Conservation (phyloP, 495 filamentous ascomycete genomes). For the Chaetomium fimeti region DNA sequence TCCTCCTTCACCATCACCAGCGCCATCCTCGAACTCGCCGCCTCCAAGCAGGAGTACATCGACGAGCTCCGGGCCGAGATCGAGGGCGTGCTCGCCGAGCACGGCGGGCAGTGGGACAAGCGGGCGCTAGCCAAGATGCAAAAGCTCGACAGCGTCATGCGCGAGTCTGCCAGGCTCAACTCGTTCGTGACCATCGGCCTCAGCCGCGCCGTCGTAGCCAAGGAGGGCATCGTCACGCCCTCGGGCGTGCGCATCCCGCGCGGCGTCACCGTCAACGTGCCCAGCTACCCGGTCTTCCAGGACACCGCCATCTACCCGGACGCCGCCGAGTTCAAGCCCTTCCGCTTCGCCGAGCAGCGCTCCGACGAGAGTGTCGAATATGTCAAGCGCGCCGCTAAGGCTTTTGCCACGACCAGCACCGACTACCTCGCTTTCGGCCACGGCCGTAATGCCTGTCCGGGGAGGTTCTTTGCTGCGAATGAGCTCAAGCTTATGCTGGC, state of each 20-base stretch:
- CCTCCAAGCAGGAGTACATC: conserved; percentile 43
- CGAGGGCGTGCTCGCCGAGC: conserved; percentile 31
- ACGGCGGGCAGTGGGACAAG: conserved; percentile 46
- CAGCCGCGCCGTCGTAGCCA: conserved; percentile 31
- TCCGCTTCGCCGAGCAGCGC: conserved; percentile 30
- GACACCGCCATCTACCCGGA: conserved; percentile 28
- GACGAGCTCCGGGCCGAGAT: conserved; percentile 56
- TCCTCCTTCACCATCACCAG: conserved; percentile 47
- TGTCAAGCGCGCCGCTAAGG: conserved; percentile 35
- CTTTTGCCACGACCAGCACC: conserved; percentile 35
- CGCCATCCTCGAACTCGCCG: conserved; percentile 31
- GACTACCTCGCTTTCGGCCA: conserved; percentile 42
- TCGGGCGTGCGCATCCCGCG: conserved; percentile 32
- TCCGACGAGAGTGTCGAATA: conserved; percentile 29
- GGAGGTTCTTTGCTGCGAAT: conserved; percentile 44
- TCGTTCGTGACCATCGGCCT: conserved; percentile 34
- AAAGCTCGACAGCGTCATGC: conserved; percentile 42
- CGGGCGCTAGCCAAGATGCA: conserved; percentile 42
- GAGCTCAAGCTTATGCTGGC: conserved; percentile 46
- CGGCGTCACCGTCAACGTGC: conserved; percentile 23
- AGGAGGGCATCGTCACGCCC: conserved; percentile 38
- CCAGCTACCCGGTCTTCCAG: conserved; percentile 28
- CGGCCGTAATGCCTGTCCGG: conserved; percentile 42
- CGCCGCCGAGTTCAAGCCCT: conserved; percentile 29
- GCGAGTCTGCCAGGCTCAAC: conserved; percentile 40